Evolutionary conservation across 129 eudicot species (phyloP).

Genomic region (Calendula officinalis): DNA sequence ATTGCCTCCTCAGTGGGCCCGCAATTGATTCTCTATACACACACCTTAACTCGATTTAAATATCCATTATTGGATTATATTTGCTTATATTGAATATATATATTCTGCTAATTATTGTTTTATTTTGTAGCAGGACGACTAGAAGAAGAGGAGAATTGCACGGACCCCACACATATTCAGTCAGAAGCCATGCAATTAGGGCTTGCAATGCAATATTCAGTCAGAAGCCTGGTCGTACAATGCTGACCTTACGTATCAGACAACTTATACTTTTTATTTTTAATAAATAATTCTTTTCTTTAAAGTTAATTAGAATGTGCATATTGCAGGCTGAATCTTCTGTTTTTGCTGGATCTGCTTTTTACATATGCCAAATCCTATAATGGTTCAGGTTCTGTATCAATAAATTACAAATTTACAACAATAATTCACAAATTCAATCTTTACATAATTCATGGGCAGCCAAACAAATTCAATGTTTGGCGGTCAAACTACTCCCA

Average conservation of each 20-base stretch:
- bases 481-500: slow-evolving; percentile 43
- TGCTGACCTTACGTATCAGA: slow-evolving; percentile 76
- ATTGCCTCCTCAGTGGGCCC: slow-evolving; percentile 64
- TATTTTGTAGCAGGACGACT: slow-evolving; percentile 75
- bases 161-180: slow-evolving; percentile 68
- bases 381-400: slow-evolving; percentile 90
- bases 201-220: slow-evolving; percentile 89
- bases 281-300: background rate
- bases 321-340: slow-evolving; percentile 73
- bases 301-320: slow-evolving; percentile 15
- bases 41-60: slow-evolving; percentile 4
- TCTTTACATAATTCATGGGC: slow-evolving; percentile 16
- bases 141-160: slow-evolving; percentile 63
- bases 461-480: slow-evolving; percentile 84
- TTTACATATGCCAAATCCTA: slow-evolving; percentile 89
- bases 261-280: slow-evolving; percentile 41
- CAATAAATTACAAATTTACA: too few species aligned
- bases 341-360: slow-evolving; percentile 88
- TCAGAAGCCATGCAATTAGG: slow-evolving; percentile 71
- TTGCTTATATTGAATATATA: background rate
- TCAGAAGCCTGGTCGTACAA: slow-evolving; percentile 94
- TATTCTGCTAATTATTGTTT: too few species aligned
- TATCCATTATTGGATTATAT: background rate
- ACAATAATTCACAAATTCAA: too few species aligned
- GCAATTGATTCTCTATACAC: slow-evolving; percentile 51